Conservation (phyloP, 1,139 yeast genomes). For the Groenewaldozyma sp. region DNA sequence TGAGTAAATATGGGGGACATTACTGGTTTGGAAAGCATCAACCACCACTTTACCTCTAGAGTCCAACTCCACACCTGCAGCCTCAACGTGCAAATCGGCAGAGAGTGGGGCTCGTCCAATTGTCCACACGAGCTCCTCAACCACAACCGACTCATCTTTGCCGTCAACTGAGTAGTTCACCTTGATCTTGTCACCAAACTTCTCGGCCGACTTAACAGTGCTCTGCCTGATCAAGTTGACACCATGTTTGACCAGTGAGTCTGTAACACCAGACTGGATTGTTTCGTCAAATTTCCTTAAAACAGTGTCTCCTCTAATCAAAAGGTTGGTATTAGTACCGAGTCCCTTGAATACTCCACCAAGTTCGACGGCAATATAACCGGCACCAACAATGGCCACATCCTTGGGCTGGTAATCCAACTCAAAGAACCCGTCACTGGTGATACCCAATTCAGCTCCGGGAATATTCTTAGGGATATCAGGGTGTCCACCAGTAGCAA, state of each 20-base stretch:
- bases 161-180: constrained; percentile 38
- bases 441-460: constrained; percentile 77
- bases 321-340: constrained; percentile 79
- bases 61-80: constrained; percentile 60
- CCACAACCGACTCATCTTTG: constrained; percentile 46
- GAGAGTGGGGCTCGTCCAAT: constrained; percentile 77
- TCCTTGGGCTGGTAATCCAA: constrained; percentile 74
- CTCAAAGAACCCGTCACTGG: constrained; percentile 87
- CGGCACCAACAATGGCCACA: constrained; percentile 96
- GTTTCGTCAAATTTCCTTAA: constrained; percentile 79
- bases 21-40: constrained; percentile 82
- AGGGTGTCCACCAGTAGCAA: constrained; percentile 93
- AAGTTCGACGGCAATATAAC: constrained; percentile 92
- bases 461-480: constrained; percentile 58
- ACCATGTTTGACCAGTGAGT: constrained; percentile 71
- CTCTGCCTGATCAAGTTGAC: constrained; percentile 65
- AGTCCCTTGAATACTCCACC: constrained; percentile 88
- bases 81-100: constrained; percentile 60
- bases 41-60: constrained; percentile 52
- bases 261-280: constrained; percentile 71
- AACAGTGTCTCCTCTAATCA: constrained; percentile 85
- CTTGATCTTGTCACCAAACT: constrained; percentile 50
- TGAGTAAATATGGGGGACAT: constrained; percentile 63
- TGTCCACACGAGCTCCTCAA: constrained; percentile 85
- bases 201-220: constrained; percentile 48